Base-by-base conservation (phyloP, 768 basidiomycete species). In the Pluteus cervinus region DNA sequence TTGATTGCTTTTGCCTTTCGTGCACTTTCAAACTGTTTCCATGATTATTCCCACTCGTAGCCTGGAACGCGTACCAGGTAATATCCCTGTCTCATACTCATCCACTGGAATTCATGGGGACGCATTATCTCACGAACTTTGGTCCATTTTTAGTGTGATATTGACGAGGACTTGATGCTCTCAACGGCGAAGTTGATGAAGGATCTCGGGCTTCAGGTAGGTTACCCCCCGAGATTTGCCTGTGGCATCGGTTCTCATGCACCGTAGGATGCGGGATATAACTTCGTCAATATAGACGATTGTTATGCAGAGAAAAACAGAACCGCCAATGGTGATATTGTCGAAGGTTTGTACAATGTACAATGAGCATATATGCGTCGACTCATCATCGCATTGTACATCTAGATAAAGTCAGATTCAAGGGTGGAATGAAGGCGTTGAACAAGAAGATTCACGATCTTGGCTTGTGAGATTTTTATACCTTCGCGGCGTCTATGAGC, bases 51-150 rank as follows among this genome's bases (percentile, higher is more conserved):
- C 14, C 20, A 16, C 31, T 7, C 17, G 30, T 17, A 79, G 77
- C 77, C 6, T 80, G 78, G 77, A 79, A 80, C 46, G 76, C 75
- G 3, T 78, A 73, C 49, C 63, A 71, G 42, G 75, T 77, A 39
- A n/a, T 36, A 67, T 52, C n/a, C 22, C 11, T 46, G 12, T 18
- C 9, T 24, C 22, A 25, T n/a, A 16, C 3, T 11, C 7, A 33
- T 20, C 20, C 24, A 18, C 24, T n/a, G 9, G 7, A 35, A 7
- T 24, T 35, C 9, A 14, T 17, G n/a, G n/a, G n/a, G n/a, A n/a
- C n/a, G n/a, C n/a, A n/a, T n/a, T n/a, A n/a, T n/a, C n/a, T n/a
- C n/a, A n/a, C n/a, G n/a, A n/a, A n/a, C n/a, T n/a, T n/a, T n/a
- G n/a, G n/a, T 28, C 15, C 32, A 36, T 14, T 42, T n/a, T 7